Base-by-base conservation (phyloP, 2,329 filamentous ascomycete genomes). In the Scedosporium dehoogii region DNA sequence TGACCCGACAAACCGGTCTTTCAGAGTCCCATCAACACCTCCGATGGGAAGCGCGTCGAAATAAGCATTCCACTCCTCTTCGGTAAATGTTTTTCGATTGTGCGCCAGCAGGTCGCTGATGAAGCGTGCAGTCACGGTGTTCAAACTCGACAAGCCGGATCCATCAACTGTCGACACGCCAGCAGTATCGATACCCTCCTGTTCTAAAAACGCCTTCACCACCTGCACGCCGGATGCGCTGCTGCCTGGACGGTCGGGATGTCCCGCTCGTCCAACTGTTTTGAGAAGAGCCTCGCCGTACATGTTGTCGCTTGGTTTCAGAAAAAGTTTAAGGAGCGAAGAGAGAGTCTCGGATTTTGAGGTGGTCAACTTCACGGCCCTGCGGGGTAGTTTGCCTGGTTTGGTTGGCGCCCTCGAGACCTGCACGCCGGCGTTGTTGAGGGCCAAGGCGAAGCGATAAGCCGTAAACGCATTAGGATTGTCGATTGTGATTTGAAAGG, bases 231-330 rank as follows among this genome's bases (percentile, higher is more conserved):
- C 59, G 10, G 59, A 21, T 14, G 46, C 16, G 10, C 27, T 33
- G 42, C 46, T 61, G 6, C 46, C 59, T 2, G 59, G 59, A 7
- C 14, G 25, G 21, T 25, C 6, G 10, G 59, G 48, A n/a, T 42
- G 16, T 18, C 7, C 48, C 18, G 12, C 46, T 6, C 59, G 59
- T 29, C 59, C 48, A 29, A 51, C 25, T 14, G 57, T 63, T 53
- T 63, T 63, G 12, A 61, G 51, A 21, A 63, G 53, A 14, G 59
- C 62, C 42, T 63, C 62, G 51, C 62, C 62, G 59, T 63, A 63
- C 53, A 63, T 48, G 59, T 61, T 63, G n/a, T 63, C 51, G 48
- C 62, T 63, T 16, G 62, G 62, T 59, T 63, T 61, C 51, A 63
- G 3, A 58, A 63, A 63, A 6, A 27, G 29, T 14, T 12, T 48